Conservation (phyloP, 2,329 filamentous ascomycete species). For the Aspergillus sp. region DNA sequence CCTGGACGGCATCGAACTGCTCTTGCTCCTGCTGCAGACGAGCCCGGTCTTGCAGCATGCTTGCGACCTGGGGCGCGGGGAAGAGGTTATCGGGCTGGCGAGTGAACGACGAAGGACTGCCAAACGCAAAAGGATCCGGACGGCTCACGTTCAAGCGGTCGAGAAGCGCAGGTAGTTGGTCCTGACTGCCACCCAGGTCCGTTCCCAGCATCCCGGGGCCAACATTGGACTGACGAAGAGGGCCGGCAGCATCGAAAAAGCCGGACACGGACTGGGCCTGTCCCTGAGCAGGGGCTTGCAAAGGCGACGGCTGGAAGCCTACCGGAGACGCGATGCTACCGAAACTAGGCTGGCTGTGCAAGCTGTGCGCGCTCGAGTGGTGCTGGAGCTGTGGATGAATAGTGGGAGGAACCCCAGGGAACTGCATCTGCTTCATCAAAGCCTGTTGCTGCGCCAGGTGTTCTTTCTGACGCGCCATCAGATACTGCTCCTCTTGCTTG, state of each 20-base stretch:
- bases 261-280: slow-evolving; percentile 55
- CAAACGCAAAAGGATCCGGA: slow-evolving; percentile 48
- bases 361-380: slow-evolving; percentile 89
- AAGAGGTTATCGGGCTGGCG: slow-evolving; percentile 44
- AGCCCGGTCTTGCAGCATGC: slow-evolving; percentile 60
- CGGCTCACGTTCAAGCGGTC: slow-evolving; percentile 63
- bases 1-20: slow-evolving; percentile 47
- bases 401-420: slow-evolving; percentile 53
- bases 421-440: slow-evolving; percentile 68
- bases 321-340: slow-evolving; percentile 90
- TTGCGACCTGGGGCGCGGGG: slow-evolving; percentile 56
- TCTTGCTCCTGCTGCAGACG: slow-evolving; percentile 61
- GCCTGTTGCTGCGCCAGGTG: slow-evolving; percentile 85
- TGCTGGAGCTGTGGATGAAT: slow-evolving; percentile 72
- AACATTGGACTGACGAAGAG: slow-evolving; percentile 36
- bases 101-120: slow-evolving; percentile 45
- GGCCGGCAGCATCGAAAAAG: slow-evolving; percentile 63
- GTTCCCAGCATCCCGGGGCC: slow-evolving; percentile 44
- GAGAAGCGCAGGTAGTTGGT: slow-evolving; percentile 65
- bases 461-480: slow-evolving; percentile 95
- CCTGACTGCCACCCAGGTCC: slow-evolving; percentile 60
- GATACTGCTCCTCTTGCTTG: slow-evolving; percentile 96
- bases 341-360: slow-evolving; percentile 96
- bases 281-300: slow-evolving; percentile 57
- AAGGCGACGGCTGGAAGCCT: slow-evolving; percentile 62